Evolutionary conservation across 2,329 filamentous ascomycete species (phyloP), one percentile per base, ranked within the genome.

Genomic region (Aspergillus pseudotamarii): DNA sequence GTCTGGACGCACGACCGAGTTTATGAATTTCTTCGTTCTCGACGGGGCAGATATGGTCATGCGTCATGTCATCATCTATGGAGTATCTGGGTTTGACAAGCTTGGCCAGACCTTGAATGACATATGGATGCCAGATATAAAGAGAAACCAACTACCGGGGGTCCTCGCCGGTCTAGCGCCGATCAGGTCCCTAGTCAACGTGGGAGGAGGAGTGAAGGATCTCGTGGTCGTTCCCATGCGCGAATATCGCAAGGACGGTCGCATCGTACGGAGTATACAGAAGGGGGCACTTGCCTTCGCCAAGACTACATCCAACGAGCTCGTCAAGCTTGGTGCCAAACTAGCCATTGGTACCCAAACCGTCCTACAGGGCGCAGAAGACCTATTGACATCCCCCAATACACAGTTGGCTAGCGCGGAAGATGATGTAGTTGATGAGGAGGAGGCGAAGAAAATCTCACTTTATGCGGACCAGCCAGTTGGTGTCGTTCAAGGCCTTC

Each of bases 21-120:
- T 99, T 73, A 98, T 98, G 94, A 99, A 99, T 77, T 97, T 99
- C 75, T 86, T 99, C 67, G 91, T 94, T 16, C 86, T 99, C 1
- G 95, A 99, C 69, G 90, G 92, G 68, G 89, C 95, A 2, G 89
- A 94, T 64, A 91, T 99, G 85, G 87, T 91, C 8, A 85, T 99
- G 59, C 88, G 91, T 14, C 94, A 94, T 75, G 91, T 92, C 30
- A 98, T 99, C 69, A 88, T 98, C 41, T 97, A 98, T 69, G 95
- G 96, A 32, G 87, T 97, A 1, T 89, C 89, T 9, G 95, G 95
- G 0, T 97, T 98, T 70, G 94, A 98, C 69, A 89, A 91, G 57
- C 85, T 99, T 2, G 93, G 95, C 59, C 88, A 94, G 76, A 94
- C 90, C 2, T 85, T 99, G 38, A 98, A 98, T 73, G 93, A 96